Percentiles rank a stretch among this genome's conserved stretches.
Conservation (phyloP, 768 basidiomycete species). For the Vararia minispora region DNA sequence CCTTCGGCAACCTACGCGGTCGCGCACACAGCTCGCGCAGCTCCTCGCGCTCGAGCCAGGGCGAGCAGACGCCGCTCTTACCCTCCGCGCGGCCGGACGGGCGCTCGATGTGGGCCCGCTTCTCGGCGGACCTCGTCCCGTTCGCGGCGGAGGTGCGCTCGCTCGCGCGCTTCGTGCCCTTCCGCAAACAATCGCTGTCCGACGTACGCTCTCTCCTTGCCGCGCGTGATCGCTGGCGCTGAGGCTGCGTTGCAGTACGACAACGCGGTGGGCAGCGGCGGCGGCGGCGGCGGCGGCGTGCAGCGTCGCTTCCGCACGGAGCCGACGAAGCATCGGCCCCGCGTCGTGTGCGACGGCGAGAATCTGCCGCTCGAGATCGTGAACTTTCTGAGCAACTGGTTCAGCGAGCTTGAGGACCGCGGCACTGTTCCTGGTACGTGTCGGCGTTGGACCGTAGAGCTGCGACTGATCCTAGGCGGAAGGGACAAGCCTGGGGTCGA, state of each 20-base stretch:
- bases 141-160: conserved; percentile 11
- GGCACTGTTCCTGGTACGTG: conserved; percentile 42
- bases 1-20: conserved; percentile 25
- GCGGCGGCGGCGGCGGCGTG: conserved; percentile 2
- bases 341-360: conserved; percentile 31
- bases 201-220: too few relatives aligned
- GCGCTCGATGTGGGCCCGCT: conserved; percentile 6
- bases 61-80: conserved; percentile 26
- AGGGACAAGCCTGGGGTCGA: conserved; percentile 40
- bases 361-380: conserved; percentile 50
- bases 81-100: conserved; percentile 14
- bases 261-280: background rate
- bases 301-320: conserved; percentile 3
- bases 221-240: background rate
- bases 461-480: background rate
- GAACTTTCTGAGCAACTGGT: conserved; percentile 46
- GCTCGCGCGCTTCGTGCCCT: conserved; percentile 1
- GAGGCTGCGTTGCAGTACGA: too few relatives aligned
- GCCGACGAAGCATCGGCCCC: conserved; percentile 20
- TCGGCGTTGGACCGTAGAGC: background rate
- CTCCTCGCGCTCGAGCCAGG: conserved; percentile 10
- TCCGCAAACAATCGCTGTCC: background rate
- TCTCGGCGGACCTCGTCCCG: conserved; percentile 18
- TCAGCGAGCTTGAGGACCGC: conserved; percentile 45
- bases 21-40: conserved; percentile 11